Evolutionary conservation across 2,329 filamentous ascomycete species (phyloP), one percentile per base, ranked within the genome.

Genomic region (Lojkania enalia): DNA sequence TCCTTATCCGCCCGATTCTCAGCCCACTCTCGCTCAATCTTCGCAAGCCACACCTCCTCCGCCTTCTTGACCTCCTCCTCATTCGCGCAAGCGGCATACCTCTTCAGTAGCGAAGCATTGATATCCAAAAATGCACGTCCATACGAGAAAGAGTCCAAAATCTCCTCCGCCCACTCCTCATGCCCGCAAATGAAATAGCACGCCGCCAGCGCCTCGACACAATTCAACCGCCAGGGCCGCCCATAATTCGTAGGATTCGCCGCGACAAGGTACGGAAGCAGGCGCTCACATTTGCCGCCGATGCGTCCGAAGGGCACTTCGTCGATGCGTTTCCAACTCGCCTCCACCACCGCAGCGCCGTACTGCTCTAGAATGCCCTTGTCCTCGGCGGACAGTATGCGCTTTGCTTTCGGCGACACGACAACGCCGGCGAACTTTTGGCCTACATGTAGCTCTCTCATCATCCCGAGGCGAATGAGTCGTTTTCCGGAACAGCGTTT

Each of bases 201-300:
- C 3, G 94, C 92, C 0, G 90, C 94, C 35, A 99, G 77, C 3
- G 94, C 94, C 75, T 99, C 94, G 20, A 90, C 94, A 61, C 94
- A 99, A 71, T 99, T 99, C 51, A 99, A 71, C 42, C 91, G 80
- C 88, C 91, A 96, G 4, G 94, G 94, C 63, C 89, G 88, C 49
- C 94, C 94, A 72, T 99, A 99, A 74, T 99, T 99, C 64, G 96
- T 94, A 1, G 88, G 87, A 69, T 99, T 99, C 36, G 94, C 94
- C 4, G 94, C 94, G 38, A 99, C 91, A 5, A 99, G 84, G 69
- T 99, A 99, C 0, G 94, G 94, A 44, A 99, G 48, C 31, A 67
- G 36, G n/a, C 94, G 79, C 75, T 96, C 90, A 70, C 91, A 95
- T 70, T 91, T 94, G 18, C 94, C 94, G 20, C 94, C 94, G 47